These are phyloP conservation scores for Phytophthora parvispora DNA, from an alignment of 352 stramenopile genomes.

Conservation along the genomic window DNA sequence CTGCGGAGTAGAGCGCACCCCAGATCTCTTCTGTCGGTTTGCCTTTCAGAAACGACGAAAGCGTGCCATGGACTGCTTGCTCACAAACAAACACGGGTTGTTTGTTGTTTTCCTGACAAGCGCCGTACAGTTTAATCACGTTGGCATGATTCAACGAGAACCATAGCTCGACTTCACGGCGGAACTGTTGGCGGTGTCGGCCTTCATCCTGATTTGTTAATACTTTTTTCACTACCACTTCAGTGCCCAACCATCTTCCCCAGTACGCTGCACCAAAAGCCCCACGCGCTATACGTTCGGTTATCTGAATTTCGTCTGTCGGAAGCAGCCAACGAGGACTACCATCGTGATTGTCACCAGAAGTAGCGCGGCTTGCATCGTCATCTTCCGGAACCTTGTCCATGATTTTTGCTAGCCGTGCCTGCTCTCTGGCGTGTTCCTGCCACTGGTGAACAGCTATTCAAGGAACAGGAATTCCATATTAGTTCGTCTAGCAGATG, in stretches of 20 bases:
- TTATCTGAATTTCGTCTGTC: slow-evolving; percentile 11
- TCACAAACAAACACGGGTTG: slow-evolving; percentile 16
- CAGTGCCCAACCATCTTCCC: slow-evolving; percentile 20
- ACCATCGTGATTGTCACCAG: background rate
- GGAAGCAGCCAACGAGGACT: slow-evolving; percentile 8
- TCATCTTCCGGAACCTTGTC: background rate
- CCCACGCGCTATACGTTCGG: background rate
- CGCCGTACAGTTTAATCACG: slow-evolving; percentile 13
- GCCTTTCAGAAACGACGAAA: background rate
- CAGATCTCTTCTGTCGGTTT: slow-evolving; percentile 1
- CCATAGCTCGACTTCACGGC: slow-evolving; percentile 30
- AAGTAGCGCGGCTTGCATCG: background rate
- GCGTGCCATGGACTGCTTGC: background rate
- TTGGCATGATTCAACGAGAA: slow-evolving; percentile 33
- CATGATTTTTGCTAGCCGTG: background rate
- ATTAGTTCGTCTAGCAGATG: background rate
- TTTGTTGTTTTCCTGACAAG: background rate
- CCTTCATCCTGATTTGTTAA: background rate
- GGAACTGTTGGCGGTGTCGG: slow-evolving; percentile 5
- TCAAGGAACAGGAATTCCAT: background rate
- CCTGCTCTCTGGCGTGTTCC: background rate
- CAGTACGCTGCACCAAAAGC: slow-evolving; percentile 20
- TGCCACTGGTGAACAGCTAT: background rate
- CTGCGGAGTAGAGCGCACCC: background rate
- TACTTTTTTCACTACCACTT: slow-evolving; percentile 21